Evolutionary conservation across 1,139 yeast species (phyloP).

Genomic region (Diutina sp.): DNA sequence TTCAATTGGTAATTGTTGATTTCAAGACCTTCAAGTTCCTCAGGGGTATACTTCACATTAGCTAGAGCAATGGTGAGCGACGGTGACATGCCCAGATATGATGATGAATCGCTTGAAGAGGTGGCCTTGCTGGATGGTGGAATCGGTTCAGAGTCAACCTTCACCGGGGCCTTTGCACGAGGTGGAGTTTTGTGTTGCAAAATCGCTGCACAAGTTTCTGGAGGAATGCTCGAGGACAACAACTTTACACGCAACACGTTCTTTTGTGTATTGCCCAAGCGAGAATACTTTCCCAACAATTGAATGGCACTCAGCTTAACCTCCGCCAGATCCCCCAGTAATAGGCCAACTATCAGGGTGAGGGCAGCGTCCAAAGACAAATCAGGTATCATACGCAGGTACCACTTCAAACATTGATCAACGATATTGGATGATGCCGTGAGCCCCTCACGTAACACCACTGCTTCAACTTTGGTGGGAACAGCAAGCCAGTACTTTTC

Average conservation of each 20-base stretch:
- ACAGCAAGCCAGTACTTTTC: background rate
- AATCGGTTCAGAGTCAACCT: background rate
- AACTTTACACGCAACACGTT: background rate
- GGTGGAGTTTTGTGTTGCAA: background rate
- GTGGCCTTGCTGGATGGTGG: background rate
- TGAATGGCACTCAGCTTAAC: background rate
- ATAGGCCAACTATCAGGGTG: background rate
- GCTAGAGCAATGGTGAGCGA: background rate
- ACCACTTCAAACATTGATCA: background rate
- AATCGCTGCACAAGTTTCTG: background rate
- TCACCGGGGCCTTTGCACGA: background rate
- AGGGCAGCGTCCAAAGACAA: background rate
- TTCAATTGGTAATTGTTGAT: constrained; percentile 8
- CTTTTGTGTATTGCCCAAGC: background rate
- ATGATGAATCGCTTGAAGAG: background rate
- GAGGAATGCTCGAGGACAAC: background rate
- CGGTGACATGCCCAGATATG: background rate
- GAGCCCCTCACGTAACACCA: background rate
- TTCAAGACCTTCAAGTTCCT: background rate
- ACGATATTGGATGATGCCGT: background rate
- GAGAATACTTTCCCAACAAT: background rate
- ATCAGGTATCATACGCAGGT: background rate
- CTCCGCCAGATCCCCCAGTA: background rate
- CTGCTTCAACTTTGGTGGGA: background rate
- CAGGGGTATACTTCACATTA: background rate